phyloP scores from a whole-genome alignment of 768 basidiomycete species.

The Mycena epipterygia region DNA sequence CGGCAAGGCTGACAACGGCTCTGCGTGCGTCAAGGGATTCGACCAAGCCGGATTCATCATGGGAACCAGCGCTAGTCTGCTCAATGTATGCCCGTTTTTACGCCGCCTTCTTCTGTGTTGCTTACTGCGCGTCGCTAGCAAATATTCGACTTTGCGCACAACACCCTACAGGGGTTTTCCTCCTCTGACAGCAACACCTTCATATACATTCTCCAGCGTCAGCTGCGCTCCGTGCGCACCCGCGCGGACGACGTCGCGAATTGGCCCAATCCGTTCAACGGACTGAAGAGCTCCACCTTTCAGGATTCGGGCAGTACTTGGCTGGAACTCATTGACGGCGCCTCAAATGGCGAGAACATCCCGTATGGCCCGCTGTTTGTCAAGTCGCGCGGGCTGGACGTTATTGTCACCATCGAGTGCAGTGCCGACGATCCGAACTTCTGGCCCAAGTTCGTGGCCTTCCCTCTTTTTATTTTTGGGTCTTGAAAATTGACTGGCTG shows the following conservation, averaged over 20 bases:
- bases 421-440: slow-evolving; percentile 67
- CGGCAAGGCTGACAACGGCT: slow-evolving; percentile 66
- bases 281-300: not conserved
- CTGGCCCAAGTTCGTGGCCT: slow-evolving; percentile 79
- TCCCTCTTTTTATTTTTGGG: slow-evolving; percentile 5
- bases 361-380: not conserved
- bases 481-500: slow-evolving; percentile 6
- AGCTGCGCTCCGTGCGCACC: slow-evolving; percentile 63
- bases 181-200: slow-evolving; percentile 54
- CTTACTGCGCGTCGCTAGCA: slow-evolving; percentile 51
- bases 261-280: not conserved
- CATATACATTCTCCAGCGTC: slow-evolving; percentile 61
- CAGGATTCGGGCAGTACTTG: not conserved
- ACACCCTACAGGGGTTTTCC: slow-evolving; percentile 57
- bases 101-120: not conserved
- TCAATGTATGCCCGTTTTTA: slow-evolving; percentile 59
- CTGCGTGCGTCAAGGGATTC: slow-evolving; percentile 79
- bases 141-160: slow-evolving; percentile 61
- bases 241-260: slow-evolving; percentile 52
- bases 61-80: slow-evolving; percentile 80
- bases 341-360: not conserved
- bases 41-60: slow-evolving; percentile 83
- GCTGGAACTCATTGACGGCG: not conserved
- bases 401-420: slow-evolving; percentile 41
- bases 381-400: not conserved